These are phyloP conservation scores for Dictyostelium capitatum DNA, from an alignment of 78 protist genomes.

Conservation along the genomic window DNA sequence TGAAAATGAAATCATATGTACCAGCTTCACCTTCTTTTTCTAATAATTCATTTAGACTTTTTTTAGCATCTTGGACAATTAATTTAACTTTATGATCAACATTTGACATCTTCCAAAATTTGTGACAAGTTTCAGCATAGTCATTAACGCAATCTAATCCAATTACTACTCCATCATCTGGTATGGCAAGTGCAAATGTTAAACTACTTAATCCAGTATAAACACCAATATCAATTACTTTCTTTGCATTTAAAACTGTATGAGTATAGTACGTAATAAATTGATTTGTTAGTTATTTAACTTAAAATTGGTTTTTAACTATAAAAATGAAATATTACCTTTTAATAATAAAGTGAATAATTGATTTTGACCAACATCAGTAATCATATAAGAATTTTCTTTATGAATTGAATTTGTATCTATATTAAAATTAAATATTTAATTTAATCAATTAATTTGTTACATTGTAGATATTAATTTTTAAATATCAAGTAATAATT, in stretches of 20 bases:
- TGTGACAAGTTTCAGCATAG: slow-evolving; percentile 33
- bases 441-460: not conserved
- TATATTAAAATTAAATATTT: not conserved
- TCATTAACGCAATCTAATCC: slow-evolving; percentile 73
- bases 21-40: slow-evolving; percentile 52
- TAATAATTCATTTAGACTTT: slow-evolving; percentile 58
- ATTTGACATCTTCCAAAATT: slow-evolving; percentile 75
- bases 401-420: not conserved
- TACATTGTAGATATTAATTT: not conserved
- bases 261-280: not conserved
- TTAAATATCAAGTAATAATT: not conserved
- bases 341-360: slow-evolving; percentile 1
- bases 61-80: slow-evolving; percentile 67
- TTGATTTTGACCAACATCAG: not conserved
- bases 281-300: not conserved
- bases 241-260: slow-evolving; percentile 71
- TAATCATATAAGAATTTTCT: not conserved
- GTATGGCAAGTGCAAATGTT: slow-evolving; percentile 81
- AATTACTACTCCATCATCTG: slow-evolving; percentile 84
- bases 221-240: slow-evolving; percentile 85
- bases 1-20: slow-evolving; percentile 86
- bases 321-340: not conserved
- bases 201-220: slow-evolving; percentile 84
- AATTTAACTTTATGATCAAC: slow-evolving; percentile 79
- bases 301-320: not conserved